phyloP scores from a whole-genome alignment of 768 basidiomycete genomes.

The Mycena vitilis region DNA sequence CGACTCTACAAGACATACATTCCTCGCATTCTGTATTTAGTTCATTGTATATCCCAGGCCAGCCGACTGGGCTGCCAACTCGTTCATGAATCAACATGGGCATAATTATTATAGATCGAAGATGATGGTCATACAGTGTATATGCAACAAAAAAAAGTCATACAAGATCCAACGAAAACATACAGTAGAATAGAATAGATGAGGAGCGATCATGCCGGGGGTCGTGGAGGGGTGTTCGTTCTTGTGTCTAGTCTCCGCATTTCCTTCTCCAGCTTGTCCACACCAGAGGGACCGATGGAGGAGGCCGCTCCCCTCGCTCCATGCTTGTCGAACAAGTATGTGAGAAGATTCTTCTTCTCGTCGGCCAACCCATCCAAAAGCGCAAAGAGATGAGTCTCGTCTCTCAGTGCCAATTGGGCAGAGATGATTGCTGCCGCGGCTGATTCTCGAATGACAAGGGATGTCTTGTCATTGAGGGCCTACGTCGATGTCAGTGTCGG shows the following conservation, averaged over 20 bases:
- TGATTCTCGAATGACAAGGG: slow-evolving; percentile 85
- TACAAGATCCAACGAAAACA: slow-evolving; percentile 17
- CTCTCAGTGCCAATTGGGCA: slow-evolving; percentile 83
- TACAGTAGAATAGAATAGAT: slow-evolving; percentile 1
- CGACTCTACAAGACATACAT: slow-evolving; percentile 27
- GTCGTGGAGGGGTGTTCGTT: slow-evolving; percentile 76
- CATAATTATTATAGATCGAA: slow-evolving; percentile 12
- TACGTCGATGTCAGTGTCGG: slow-evolving; percentile 41
- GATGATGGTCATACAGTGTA: slow-evolving; percentile 33
- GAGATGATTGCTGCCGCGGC: slow-evolving; percentile 87
- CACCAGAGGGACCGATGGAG: slow-evolving; percentile 56
- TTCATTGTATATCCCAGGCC: neutral
- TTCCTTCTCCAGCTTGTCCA: slow-evolving; percentile 82
- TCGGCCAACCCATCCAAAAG: slow-evolving; percentile 87
- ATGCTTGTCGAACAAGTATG: slow-evolving; percentile 91
- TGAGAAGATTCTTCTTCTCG: slow-evolving; percentile 90
- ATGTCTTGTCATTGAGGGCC: slow-evolving; percentile 78
- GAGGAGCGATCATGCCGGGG: slow-evolving; percentile 24
- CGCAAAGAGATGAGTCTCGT: slow-evolving; percentile 85
- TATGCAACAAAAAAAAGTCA: slow-evolving; percentile 22
- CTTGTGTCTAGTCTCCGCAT: slow-evolving; percentile 84
- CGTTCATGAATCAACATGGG: neutral
- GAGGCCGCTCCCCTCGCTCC: slow-evolving; percentile 67
- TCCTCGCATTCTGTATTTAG: slow-evolving; percentile 33
- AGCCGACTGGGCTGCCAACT: no score